Base-by-base conservation (phyloP, 768 basidiomycete species). In the Tricholoma sp. region DNA sequence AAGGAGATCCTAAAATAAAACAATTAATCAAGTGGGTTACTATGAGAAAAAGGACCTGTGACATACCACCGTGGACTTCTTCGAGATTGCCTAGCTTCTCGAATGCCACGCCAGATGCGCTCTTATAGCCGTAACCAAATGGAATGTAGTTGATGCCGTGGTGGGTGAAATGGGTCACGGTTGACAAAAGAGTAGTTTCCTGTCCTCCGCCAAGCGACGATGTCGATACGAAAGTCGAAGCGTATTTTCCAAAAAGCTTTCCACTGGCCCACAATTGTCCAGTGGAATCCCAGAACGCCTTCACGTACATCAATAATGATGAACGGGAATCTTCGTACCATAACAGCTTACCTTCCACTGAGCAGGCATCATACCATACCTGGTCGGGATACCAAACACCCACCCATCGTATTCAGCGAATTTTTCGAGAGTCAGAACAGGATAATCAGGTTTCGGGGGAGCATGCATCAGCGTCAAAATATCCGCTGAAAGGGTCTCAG, bases 161-260 rank as follows among this genome's bases (percentile, higher is more conserved):
- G 67, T 94, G 90, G 6, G 76, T 67, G 54, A 92, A 64, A 42
- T 86, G 82, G 52, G 80, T 80, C 66, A 90, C 64, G 34, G 73
- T 64, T 52, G 64, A 76, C 34, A 84, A 60, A 47, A 73, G 76
- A 4, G 86, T 88, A 4, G 75, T 57, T 63, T 86, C 88, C 61
- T 94, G 91, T n/a, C 92, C 92, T 57, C 91, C 90, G 54, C 91
- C 90, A 10, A 76, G 82, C n/a, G 77, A 74, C 1, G 78, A 87
- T 0, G 88, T 85, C 20, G 86, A 86, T 49, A 90, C 82, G 74
- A 93, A 94, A 41, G 84, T 72, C 12, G 84, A 78, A 2, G 80
- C 91, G 61, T 82, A 85, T 69, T 94, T 95, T 61, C 91, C 92
- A 15, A 77, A 70, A 51, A 94, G 74, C 1, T 70, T 74, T 18